Conservation (phyloP, 805 yeast genomes). For the Komagataella pseudopastoris region DNA sequence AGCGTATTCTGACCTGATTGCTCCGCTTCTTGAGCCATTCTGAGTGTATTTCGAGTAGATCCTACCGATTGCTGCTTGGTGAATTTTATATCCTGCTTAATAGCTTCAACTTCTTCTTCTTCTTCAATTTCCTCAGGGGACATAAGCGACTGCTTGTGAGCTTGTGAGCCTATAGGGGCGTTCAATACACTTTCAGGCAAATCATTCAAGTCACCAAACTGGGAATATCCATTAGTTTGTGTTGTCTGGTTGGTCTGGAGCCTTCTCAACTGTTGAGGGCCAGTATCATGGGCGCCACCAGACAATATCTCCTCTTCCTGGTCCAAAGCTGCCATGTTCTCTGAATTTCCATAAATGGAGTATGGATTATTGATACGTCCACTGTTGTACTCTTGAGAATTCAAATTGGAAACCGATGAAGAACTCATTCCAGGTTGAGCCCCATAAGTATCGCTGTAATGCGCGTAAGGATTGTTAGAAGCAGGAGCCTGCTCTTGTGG, state of each 20-base stretch:
- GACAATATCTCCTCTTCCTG: neutral
- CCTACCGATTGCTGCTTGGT: constrained; percentile 80
- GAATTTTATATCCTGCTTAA: constrained; percentile 71
- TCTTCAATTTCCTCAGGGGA: constrained; percentile 34
- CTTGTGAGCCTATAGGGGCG: constrained; percentile 1
- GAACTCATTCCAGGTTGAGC: neutral
- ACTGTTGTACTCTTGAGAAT: neutral
- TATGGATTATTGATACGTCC: neutral
- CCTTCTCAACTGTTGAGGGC: neutral
- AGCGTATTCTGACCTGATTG: constrained; percentile 67
- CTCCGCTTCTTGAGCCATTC: constrained; percentile 60
- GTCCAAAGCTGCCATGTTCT: neutral
- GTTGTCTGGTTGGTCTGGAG: neutral
- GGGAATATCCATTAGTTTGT: constrained; percentile 4
- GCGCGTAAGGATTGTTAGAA: neutral
- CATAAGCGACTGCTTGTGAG: constrained; percentile 8
- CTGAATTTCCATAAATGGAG: neutral
- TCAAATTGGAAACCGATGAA: neutral
- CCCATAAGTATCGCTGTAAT: neutral
- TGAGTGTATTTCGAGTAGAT: constrained; percentile 72
- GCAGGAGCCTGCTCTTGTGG: neutral
- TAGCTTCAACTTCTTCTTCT: constrained; percentile 81
- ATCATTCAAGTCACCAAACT: constrained; percentile 24
- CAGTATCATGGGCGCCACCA: neutral
- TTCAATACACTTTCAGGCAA: constrained; percentile 2